phyloP scores from a whole-genome alignment of 306 rosid species.

The Medicago ruthenica region DNA sequence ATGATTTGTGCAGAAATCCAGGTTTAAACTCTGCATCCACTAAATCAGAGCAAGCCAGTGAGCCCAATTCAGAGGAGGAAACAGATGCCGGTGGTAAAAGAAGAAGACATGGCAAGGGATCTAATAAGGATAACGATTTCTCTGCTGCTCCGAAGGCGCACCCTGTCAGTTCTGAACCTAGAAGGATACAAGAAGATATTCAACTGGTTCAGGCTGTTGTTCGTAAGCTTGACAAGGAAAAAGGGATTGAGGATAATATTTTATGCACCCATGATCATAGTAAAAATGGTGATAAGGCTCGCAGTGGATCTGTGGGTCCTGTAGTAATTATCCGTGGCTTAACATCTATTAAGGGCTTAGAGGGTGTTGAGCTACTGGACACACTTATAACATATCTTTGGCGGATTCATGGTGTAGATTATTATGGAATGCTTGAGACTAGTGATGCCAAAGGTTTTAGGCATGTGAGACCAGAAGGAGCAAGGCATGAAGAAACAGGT shows the following conservation, averaged over 20 bases:
- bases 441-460: conserved; percentile 87
- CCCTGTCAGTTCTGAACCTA: conserved; percentile 80
- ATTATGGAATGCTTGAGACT: conserved; percentile 91
- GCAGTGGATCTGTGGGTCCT: conserved; percentile 83
- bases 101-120: conserved; percentile 79
- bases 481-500: conserved; percentile 53
- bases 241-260: conserved; percentile 85
- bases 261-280: conserved; percentile 71
- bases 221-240: conserved; percentile 87
- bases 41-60: conserved; percentile 78
- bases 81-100: conserved; percentile 75
- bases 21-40: conserved; percentile 65
- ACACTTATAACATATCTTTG: conserved; percentile 93
- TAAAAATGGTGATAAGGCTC: conserved; percentile 72
- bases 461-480: conserved; percentile 83
- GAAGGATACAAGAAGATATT: conserved; percentile 77
- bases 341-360: conserved; percentile 92
- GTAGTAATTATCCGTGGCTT: conserved; percentile 84
- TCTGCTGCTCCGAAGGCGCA: conserved; percentile 87
- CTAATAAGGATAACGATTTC: conserved; percentile 76
- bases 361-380: conserved; percentile 92
- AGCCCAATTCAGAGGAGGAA: conserved; percentile 96
- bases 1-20: conserved; percentile 67
- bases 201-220: conserved; percentile 86
- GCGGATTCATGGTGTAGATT: conserved; percentile 93